These are phyloP conservation scores for Letharia columbiana DNA, from an alignment of 495 filamentous ascomycete species.

Conservation along the genomic window DNA sequence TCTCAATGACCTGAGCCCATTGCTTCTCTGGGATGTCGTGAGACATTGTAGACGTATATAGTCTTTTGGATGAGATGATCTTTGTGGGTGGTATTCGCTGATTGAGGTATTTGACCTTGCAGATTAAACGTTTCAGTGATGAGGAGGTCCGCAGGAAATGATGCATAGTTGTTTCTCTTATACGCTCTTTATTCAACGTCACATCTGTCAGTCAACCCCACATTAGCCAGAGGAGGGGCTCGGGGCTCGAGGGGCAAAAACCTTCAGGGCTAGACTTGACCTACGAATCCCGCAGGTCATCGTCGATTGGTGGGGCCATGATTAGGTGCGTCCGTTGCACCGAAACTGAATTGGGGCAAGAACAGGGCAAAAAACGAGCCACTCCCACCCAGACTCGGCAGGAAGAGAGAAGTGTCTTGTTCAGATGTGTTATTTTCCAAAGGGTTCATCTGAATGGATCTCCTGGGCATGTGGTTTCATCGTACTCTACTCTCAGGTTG, in stretches of 20 bases:
- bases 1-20: conserved; percentile 80
- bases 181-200: neutral
- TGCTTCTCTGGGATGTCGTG: conserved; percentile 57
- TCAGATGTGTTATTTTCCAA: no score
- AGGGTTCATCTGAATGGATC: neutral
- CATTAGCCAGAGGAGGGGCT: no score
- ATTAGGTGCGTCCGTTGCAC: conserved; percentile 1
- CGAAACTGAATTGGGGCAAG: neutral
- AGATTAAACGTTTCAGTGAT: neutral
- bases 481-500: neutral
- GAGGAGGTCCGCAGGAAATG: neutral
- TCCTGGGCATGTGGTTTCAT: neutral
- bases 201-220: neutral
- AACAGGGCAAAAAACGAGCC: neutral
- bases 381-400: neutral
- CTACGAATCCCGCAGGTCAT: neutral
- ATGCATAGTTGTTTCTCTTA: conserved; percentile 4
- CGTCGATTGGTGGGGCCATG: conserved; percentile 4
- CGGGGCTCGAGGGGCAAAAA: conserved; percentile 2
- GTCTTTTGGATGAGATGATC: neutral
- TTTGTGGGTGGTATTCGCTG: neutral
- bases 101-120: neutral
- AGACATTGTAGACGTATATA: conserved; percentile 15
- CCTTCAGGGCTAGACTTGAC: neutral
- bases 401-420: neutral